Base-by-base conservation (phyloP, 2,329 filamentous ascomycete species). In the Diplodia scrobiculata region DNA sequence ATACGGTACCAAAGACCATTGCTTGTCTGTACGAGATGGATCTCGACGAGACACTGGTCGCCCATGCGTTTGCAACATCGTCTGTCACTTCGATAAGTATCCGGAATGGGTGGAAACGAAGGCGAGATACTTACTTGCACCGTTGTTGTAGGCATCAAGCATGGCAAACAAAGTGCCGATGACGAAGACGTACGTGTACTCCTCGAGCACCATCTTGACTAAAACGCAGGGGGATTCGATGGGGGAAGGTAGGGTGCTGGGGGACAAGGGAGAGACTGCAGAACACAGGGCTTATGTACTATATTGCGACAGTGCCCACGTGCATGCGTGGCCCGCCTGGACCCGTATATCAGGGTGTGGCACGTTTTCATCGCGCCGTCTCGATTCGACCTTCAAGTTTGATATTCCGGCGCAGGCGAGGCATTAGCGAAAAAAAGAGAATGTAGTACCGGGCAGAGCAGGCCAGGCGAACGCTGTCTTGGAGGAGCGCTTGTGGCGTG, bases 41-140 rank as follows among this genome's bases (percentile, higher is more conserved):
- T 64, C 90, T 81, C n/a, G 90, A 92, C 21, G 90, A 92, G 67
- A 93, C 90, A 72, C 86, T 89, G 71, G 91, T 93, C 7, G 90
- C 90, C 88, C 89, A 93, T 60, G 90, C 82, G 79, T 94, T 94
- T 74, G 91, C 90, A 66, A 94, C 90, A 89, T 93, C 91, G 78
- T 92, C 87, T 76, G n/a, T n/a, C 21, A 2, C 14, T 36, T 21
- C 3, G 64, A 66, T 74, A 45, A 62, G 58, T 10, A 3, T 13
- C 7, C 5, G 32, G 13, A 34, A 21, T 36, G 10, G 21, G 66
- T 29, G 51, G 36, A 58, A 66, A 45, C 4, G 0, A 1, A 68
- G 59, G 67, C 21, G 34, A 9, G 58, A 17, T 32, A 85, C 87
- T 79, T 80, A 91, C 88, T 91, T 72, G 89, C 89, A 76, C 89